Evolutionary conservation across 352 stramenopile species (phyloP), one percentile per base, ranked within the genome.

Genomic region (Blastocystis sp.): DNA sequence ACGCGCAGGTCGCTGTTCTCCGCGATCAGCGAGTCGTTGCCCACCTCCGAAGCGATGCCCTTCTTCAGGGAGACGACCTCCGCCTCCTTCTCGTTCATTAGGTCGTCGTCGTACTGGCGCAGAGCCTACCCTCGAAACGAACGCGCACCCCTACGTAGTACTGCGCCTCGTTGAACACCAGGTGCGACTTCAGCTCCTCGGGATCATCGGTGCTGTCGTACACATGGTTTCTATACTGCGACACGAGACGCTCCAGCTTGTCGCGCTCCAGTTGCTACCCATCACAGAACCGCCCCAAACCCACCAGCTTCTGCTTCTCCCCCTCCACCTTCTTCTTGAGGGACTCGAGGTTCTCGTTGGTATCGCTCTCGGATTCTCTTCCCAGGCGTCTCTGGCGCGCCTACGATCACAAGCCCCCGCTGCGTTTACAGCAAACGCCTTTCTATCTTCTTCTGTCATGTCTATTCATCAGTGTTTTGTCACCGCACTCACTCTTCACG

Each of bases 91-190:
- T 84, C 74, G 42, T 84, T 84, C 24, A 84, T 84, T 1, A 84
- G n/a, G 45, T 69, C 74, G 11, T 84, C 57, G 43, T 84, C 74
- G 34, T 69, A 68, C 74, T 84, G 54, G 45, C 57, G 11, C 14
- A 84, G 60, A 0, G 74, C 74, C 74, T 84, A 68, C 2, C 21
- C 1, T 59, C 21, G 28, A 10, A 19, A 21, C 4, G 40, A 52
- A 52, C 7, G 17, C 14, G 11, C 28, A 64, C 11, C 0, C 3
- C n/a, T 84, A 84, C 74, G 24, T 42, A 24, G 34, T 84, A 84
- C 74, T 84, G 74, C 21, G 74, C 74, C 57, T 84, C 74, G 34
- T 84, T 84, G 24, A 84, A 84, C 0, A 84, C 74, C 3, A 84
- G 57, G 61, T 84, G 74, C 19, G 74, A 28, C 60, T 84, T 84